Evolutionary conservation across 1,284 basidiomycete genomes (phyloP), one percentile per base, ranked within the genome.

Genomic region (Pseudozyma flocculosa): DNA sequence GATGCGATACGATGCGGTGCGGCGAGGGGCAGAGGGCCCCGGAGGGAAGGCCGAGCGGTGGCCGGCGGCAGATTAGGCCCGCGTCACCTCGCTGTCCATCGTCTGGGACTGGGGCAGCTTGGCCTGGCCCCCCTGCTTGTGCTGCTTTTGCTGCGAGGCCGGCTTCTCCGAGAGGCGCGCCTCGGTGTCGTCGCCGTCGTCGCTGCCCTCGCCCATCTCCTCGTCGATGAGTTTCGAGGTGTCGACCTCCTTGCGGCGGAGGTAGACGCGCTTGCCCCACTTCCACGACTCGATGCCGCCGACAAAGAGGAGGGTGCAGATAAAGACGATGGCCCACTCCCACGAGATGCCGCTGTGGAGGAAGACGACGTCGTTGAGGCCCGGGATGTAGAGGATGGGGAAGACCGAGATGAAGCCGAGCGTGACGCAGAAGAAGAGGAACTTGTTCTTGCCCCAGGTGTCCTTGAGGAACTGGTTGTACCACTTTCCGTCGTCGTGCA

Each of bases 371-470:
- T 70, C 53, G 61, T 78, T 79, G 41, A 79, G 60, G 7, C 71
- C 77, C 1, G 76, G 70, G n/a, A 85, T 81, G 62, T 84, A 85
- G 40, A 85, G 77, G 41, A 82, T 79, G 64, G 79, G 80, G 53
- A 84, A 82, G 21, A 84, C 82, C 49, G 79, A 80, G 43, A 81
- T 66, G 76, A 83, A 82, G 7, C 84, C 83, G 45, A 64, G 43
- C 13, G 75, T 54, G 30, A 76, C 62, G 36, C 67, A 70, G 52
- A 63, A 38, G 61, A 77, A 77, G 13, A 77, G 54, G 48, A 73
- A 65, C 48, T 65, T 67, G 65, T 77, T 77, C 37, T 52, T 52
- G 24, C 59, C 68, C 72, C 68, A 77, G 10, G 65, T 66, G 38
- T 75, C 67, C 8, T 66, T 53, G 45, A 67, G 55, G 63, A 63